Percentiles rank a stretch among this genome's conserved stretches.
These are phyloP conservation scores for Verticillium longisporum DNA, from an alignment of 2,329 filamentous ascomycete genomes.

Conservation along the genomic window DNA sequence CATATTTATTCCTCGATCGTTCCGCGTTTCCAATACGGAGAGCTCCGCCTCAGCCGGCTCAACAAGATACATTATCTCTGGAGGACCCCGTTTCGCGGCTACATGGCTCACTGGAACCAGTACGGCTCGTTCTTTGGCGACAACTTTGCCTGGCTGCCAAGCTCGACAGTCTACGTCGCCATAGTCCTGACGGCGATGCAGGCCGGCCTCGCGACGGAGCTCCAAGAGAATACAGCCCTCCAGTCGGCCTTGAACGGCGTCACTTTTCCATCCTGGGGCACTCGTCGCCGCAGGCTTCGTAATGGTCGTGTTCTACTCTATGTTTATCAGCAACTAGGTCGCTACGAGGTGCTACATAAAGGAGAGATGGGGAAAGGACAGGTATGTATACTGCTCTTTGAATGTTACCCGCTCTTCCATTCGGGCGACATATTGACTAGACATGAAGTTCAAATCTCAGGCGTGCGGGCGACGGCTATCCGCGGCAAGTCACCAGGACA, in stretches of 20 bases:
- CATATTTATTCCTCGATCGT: slow-evolving; percentile 31
- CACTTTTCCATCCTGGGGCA: slow-evolving; percentile 37
- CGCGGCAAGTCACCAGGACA: no score
- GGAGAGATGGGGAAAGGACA: no score
- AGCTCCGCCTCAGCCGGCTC: slow-evolving; percentile 31
- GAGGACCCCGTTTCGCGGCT: slow-evolving; percentile 15
- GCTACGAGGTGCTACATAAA: no score
- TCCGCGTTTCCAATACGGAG: slow-evolving; percentile 30
- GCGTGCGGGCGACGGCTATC: no score
- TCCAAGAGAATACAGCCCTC: slow-evolving; percentile 29
- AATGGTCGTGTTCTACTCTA: no score
- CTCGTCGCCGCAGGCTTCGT: no score
- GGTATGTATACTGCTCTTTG: no score
- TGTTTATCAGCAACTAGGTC: no score
- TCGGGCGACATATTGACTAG: no score
- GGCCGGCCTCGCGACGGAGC: slow-evolving; percentile 31
- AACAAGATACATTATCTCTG: slow-evolving; percentile 32
- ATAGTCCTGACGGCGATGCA: slow-evolving; percentile 43
- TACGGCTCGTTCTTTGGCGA: slow-evolving; percentile 34
- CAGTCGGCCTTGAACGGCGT: slow-evolving; percentile 38
- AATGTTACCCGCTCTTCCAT: no score
- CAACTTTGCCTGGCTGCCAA: slow-evolving; percentile 33
- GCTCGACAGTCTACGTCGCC: slow-evolving; percentile 32
- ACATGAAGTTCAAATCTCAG: no score
- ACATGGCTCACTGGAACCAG: slow-evolving; percentile 16